Conservation (phyloP, 2,329 filamentous ascomycete genomes). For the Exophiala xenobiotica region DNA sequence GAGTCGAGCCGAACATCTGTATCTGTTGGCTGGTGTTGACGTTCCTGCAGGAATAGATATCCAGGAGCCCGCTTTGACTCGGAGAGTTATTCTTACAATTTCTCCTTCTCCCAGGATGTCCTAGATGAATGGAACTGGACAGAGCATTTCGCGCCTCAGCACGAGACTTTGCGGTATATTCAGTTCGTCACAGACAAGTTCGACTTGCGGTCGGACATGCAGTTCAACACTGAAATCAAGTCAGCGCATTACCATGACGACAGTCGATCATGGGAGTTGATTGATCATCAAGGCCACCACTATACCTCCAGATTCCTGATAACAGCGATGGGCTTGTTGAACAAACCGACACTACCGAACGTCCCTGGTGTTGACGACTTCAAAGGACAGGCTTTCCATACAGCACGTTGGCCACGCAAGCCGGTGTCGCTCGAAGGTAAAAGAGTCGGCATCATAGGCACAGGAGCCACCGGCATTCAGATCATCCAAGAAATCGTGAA, state of each 20-base stretch:
- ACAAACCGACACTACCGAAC: conserved; percentile 59
- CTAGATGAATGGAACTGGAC: conserved; percentile 29
- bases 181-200: conserved; percentile 45
- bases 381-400: conserved; percentile 50
- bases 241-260: conserved; percentile 41
- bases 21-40: neutral
- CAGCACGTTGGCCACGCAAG: conserved; percentile 55
- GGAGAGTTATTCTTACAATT: conserved; percentile 33
- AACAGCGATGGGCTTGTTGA: conserved; percentile 51
- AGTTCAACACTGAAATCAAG: conserved; percentile 45
- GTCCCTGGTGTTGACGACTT: conserved; percentile 59
- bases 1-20: neutral
- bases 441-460: conserved; percentile 62
- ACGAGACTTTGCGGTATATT: conserved; percentile 44
- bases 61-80: conserved; percentile 39
- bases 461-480: conserved; percentile 64
- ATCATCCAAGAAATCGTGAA: conserved; percentile 61
- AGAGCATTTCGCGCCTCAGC: conserved; percentile 25
- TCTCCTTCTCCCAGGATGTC: conserved; percentile 31
- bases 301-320: conserved; percentile 46
- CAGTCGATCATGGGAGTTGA: conserved; percentile 44
- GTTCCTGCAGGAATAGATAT: conserved; percentile 19
- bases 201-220: conserved; percentile 44
- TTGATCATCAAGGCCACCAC: conserved; percentile 39
- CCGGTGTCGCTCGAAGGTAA: conserved; percentile 58